Percentiles rank a stretch among this genome's conserved stretches.
phyloP scores from a whole-genome alignment of 306 rosid species.

The Quercus suber region DNA sequence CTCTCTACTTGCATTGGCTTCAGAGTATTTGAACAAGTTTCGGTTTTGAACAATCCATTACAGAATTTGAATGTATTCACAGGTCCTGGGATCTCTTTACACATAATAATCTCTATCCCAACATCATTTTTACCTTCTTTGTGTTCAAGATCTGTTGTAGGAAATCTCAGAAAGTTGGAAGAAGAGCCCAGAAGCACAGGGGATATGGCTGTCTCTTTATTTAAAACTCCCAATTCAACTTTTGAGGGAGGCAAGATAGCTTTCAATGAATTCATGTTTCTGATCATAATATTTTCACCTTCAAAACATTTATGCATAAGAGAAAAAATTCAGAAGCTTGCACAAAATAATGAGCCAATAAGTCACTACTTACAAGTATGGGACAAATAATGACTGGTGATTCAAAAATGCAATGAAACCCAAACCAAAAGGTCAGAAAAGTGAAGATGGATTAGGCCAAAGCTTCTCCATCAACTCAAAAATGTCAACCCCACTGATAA shows the following conservation, averaged over 20 bases:
- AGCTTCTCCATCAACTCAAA: no score
- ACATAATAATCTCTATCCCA: slow-evolving; percentile 9
- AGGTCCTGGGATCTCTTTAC: slow-evolving; percentile 19
- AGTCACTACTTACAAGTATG: no score
- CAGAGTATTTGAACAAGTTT: slow-evolving; percentile 8
- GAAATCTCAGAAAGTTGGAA: slow-evolving; percentile 13
- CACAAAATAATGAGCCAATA: no score
- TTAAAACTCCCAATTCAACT: slow-evolving; percentile 14
- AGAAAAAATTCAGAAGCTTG: no score
- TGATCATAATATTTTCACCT: no score
- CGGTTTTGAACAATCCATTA: background rate
- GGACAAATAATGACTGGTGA: no score
- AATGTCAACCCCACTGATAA: no score
- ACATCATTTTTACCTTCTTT: slow-evolving; percentile 27
- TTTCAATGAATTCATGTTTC: background rate
- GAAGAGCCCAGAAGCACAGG: slow-evolving; percentile 26
- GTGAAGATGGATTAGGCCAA: no score
- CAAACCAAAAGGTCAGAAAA: no score
- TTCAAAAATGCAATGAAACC: no score
- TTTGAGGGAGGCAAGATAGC: slow-evolving; percentile 12
- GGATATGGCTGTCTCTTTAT: slow-evolving; percentile 14
- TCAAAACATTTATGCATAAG: no score
- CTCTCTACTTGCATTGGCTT: slow-evolving; percentile 14
- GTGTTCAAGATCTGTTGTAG: slow-evolving; percentile 12
- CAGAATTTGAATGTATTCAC: background rate